Evolutionary conservation across 2,329 filamentous ascomycete species (phyloP).

Genomic region (Hypoxylon sp.): DNA sequence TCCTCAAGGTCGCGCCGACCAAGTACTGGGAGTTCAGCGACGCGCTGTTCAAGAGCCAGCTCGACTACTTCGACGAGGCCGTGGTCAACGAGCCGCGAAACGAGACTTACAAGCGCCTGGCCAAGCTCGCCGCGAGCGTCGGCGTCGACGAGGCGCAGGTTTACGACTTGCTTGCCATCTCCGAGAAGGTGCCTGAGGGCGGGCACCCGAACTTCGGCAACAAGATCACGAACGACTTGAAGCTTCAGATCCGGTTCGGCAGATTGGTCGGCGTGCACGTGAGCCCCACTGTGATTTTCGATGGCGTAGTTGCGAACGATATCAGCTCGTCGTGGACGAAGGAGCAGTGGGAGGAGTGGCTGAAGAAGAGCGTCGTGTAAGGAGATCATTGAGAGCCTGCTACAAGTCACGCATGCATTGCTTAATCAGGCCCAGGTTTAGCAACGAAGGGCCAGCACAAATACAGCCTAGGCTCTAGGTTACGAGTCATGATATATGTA

Average conservation of each 20-base stretch:
- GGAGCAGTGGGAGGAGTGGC: slow-evolving; percentile 89
- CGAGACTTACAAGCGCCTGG: slow-evolving; percentile 83
- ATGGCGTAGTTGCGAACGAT: slow-evolving; percentile 84
- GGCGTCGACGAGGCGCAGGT: slow-evolving; percentile 80
- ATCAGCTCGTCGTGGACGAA: slow-evolving; percentile 84
- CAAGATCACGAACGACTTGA: slow-evolving; percentile 85
- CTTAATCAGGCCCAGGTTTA: neutral
- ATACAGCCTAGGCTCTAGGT: neutral
- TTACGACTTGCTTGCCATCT: slow-evolving; percentile 77
- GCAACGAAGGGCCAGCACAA: neutral
- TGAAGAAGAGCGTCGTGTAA: slow-evolving; percentile 70
- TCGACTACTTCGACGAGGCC: slow-evolving; percentile 85
- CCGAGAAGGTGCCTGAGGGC: slow-evolving; percentile 75
- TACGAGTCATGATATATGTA: neutral
- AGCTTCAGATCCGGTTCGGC: slow-evolving; percentile 84
- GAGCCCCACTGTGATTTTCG: slow-evolving; percentile 89
- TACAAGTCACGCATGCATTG: neutral
- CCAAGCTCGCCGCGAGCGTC: slow-evolving; percentile 77
- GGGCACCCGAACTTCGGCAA: slow-evolving; percentile 85
- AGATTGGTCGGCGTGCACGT: slow-evolving; percentile 88
- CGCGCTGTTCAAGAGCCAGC: slow-evolving; percentile 76
- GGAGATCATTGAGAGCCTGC: neutral
- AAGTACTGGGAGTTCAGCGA: slow-evolving; percentile 87
- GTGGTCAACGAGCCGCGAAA: slow-evolving; percentile 90
- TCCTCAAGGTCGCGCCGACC: slow-evolving; percentile 76